Conservation (phyloP, 306 rosid genomes). For the Glycine latifolia region DNA sequence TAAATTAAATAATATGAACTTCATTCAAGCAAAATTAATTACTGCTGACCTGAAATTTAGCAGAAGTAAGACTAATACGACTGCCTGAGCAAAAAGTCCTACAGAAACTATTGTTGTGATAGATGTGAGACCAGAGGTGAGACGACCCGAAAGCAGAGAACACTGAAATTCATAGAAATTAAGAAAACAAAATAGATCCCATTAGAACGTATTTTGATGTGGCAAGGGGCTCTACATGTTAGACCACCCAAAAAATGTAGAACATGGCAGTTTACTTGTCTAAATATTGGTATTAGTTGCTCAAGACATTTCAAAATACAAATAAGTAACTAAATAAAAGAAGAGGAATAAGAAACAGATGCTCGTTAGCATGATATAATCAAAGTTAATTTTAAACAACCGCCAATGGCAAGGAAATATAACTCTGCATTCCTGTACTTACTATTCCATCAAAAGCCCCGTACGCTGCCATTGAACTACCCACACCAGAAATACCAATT, state of each 20-base stretch:
- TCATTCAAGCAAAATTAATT: slow-evolving; percentile 27
- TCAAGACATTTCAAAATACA: too few species aligned
- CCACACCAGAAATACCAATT: slow-evolving; percentile 93
- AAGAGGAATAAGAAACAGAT: slow-evolving; percentile 17
- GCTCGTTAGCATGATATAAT: slow-evolving; percentile 24
- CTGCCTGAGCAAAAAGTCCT: slow-evolving; percentile 75
- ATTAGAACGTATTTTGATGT: not conserved
- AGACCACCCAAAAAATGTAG: not conserved
- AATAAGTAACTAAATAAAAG: not conserved
- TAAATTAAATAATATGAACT: not conserved
- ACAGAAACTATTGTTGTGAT: slow-evolving; percentile 73
- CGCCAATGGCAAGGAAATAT: slow-evolving; percentile 20
- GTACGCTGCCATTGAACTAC: slow-evolving; percentile 91
- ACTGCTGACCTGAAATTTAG: slow-evolving; percentile 53
- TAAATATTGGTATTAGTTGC: not conserved
- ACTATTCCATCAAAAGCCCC: slow-evolving; percentile 97
- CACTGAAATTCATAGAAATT: slow-evolving; percentile 58
- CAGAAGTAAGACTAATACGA: slow-evolving; percentile 67
- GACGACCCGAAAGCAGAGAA: slow-evolving; percentile 86
- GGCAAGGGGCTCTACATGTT: not conserved
- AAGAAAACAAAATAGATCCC: slow-evolving; percentile 20
- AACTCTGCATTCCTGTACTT: slow-evolving; percentile 55
- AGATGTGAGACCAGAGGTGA: slow-evolving; percentile 84
- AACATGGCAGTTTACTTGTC: slow-evolving; percentile 9
- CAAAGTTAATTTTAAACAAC: slow-evolving; percentile 29